Conservation (phyloP, 345 rosid genomes). For the Fremontodendron californicum region DNA sequence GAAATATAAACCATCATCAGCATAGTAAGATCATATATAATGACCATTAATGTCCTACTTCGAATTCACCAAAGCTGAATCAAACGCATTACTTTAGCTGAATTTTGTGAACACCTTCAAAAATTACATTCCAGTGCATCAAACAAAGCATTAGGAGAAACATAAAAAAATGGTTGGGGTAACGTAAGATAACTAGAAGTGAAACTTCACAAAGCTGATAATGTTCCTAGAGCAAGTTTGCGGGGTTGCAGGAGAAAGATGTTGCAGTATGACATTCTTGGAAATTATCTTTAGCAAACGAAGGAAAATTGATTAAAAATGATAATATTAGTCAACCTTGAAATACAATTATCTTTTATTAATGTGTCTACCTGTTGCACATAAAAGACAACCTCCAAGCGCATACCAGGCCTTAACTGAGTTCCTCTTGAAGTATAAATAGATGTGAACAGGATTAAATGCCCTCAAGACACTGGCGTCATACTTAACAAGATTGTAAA, state of each 20-base stretch:
- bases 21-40: constrained; percentile 9
- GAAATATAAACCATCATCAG: constrained; percentile 29
- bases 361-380: constrained; percentile 75
- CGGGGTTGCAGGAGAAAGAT: background rate
- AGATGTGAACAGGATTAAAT: constrained; percentile 86
- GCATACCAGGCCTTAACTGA: constrained; percentile 83
- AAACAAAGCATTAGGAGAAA: background rate
- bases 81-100: background rate
- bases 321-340: background rate
- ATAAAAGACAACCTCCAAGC: constrained; percentile 97
- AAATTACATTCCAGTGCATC: background rate
- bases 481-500: constrained; percentile 77
- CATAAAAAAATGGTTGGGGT: background rate
- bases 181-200: background rate
- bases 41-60: background rate
- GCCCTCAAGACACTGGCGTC: constrained; percentile 75
- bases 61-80: background rate
- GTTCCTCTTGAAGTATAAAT: constrained; percentile 78
- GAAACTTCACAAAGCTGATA: background rate
- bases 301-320: background rate
- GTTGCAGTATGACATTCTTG: background rate
- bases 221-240: background rate
- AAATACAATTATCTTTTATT: constrained; percentile 12
- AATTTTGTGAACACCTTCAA: background rate
- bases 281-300: background rate